These are phyloP conservation scores for Plasmodium ovale DNA, from an alignment of 169 alveolate species.

Conservation along the genomic window DNA sequence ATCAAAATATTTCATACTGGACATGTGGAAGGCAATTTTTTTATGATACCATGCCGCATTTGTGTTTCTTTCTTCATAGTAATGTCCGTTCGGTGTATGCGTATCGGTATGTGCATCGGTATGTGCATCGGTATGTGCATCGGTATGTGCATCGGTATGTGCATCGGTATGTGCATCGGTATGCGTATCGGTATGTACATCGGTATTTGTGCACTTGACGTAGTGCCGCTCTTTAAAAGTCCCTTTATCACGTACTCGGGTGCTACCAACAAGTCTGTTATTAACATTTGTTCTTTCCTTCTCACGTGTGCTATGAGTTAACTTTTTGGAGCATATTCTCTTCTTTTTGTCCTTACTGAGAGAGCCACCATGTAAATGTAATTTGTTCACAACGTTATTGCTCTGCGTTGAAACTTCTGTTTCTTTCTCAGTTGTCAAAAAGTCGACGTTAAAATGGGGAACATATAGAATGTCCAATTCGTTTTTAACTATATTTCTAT, in stretches of 20 bases:
- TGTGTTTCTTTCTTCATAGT: background rate
- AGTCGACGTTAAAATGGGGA: constrained; percentile 4
- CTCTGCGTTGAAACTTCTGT: background rate
- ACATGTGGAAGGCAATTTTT: background rate
- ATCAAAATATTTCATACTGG: constrained; percentile 58
- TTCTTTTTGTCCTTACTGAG: background rate
- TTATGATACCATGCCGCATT: constrained; percentile 2
- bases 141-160: too few relatives aligned
- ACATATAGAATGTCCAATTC: constrained; percentile 55
- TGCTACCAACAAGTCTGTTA: too few relatives aligned
- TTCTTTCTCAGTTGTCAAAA: constrained; percentile 18
- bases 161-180: too few relatives aligned
- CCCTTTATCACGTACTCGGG: too few relatives aligned
- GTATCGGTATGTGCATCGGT: background rate
- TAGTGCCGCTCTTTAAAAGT: too few relatives aligned
- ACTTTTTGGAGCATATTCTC: background rate
- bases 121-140: background rate
- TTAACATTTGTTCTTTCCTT: too few relatives aligned
- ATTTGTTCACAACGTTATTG: too few relatives aligned
- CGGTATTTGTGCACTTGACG: too few relatives aligned
- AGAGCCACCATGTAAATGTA: too few relatives aligned
- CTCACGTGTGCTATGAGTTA: too few relatives aligned
- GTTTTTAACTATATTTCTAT: constrained; percentile 41
- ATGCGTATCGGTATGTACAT: too few relatives aligned
- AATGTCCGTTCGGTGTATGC: background rate